Evolutionary conservation across 768 basidiomycete genomes (phyloP), one percentile per base, ranked within the genome.

Genomic region (Leucocoprinus birnbaumii): DNA sequence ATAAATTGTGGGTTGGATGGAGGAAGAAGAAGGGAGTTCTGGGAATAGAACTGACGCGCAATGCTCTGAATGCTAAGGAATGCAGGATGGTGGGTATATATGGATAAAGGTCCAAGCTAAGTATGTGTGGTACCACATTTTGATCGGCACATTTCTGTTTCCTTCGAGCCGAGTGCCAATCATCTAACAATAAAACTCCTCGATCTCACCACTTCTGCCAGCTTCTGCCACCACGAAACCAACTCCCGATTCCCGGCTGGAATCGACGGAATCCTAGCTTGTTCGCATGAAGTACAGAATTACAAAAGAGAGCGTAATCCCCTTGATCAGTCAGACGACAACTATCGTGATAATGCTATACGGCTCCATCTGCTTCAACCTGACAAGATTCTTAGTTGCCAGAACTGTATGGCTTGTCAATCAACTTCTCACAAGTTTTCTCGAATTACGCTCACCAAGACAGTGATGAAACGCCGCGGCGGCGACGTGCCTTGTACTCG

Each of bases 391-490:
- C 65, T 93, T 94, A 19, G 90, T 92, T 10, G 82, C 80, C 44
- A 94, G 78, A 51, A 89, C 91, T 94, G 59, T 37, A 43, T 52
- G 22, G 14, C 34, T 45, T 31, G 55, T 41, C 58, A 43, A 38
- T 53, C 42, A 34, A 61, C 69, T 34, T 21, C 22, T 27, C 13
- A 41, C 4, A 6, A 18, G 21, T 19, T n/a, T 21, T 31, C 5
- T 11, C 18, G 16, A 1, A 50, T 14, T 51, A 24, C 5, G 34
- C 78, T 35, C 56, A 91, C 91, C 90, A 41, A 94, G 76, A 65
- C 90, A 91, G 60, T 94, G 89, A 67, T 94, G 91, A 66, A 94
- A 86, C 3, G 84, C 91, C 14, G 87, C 82, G 8, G 91, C 85
- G 9, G 89, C 91, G 35, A 93, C 87, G 63, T 85, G 89, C 9